A percentile compares a stretch with the other conserved stretches of the same genome.
Evolutionary conservation across 495 filamentous ascomycete species (phyloP).

Genomic region (Hyaloscypha variabilis): DNA sequence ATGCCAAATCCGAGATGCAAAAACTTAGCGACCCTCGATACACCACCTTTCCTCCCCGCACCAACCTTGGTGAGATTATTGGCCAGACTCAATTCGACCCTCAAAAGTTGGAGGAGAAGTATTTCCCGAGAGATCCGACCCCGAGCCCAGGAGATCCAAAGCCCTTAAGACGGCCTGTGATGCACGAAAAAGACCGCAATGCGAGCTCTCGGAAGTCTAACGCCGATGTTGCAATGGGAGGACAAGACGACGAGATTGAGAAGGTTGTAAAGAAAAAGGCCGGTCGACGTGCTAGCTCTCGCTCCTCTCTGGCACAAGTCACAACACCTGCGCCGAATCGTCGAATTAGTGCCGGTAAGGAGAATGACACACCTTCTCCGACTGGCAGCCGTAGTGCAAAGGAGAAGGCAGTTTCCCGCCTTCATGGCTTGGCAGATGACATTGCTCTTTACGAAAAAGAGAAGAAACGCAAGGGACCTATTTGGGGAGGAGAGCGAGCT

Average conservation of each 20-base stretch:
- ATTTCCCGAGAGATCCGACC: constrained; percentile 45
- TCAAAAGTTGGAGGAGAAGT: constrained; percentile 54
- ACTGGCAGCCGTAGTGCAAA: constrained; percentile 86
- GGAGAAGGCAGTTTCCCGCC: constrained; percentile 70
- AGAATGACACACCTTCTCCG: constrained; percentile 82
- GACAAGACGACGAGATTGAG: constrained; percentile 13
- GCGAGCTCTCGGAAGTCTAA: constrained; percentile 13
- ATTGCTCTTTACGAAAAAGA: constrained; percentile 93
- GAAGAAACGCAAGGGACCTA: constrained; percentile 76
- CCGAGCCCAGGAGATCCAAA: constrained; percentile 27
- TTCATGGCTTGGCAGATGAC: constrained; percentile 79
- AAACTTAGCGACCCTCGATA: constrained; percentile 70
- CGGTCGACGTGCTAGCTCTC: not conserved
- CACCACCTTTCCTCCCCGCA: constrained; percentile 79
- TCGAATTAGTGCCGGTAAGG: constrained; percentile 58
- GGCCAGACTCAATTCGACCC: constrained; percentile 74
- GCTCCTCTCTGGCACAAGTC: constrained; percentile 7
- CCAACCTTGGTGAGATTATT: constrained; percentile 90
- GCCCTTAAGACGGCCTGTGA: constrained; percentile 21
- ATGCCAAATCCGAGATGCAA: constrained; percentile 79
- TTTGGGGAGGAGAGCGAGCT: constrained; percentile 73
- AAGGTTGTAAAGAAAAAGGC: constrained; percentile 3
- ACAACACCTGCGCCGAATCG: constrained; percentile 25
- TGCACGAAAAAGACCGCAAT: constrained; percentile 34
- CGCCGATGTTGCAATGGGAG: constrained; percentile 13